Conservation (phyloP, 768 basidiomycete genomes). For the Udeniomyces megalosporus region DNA sequence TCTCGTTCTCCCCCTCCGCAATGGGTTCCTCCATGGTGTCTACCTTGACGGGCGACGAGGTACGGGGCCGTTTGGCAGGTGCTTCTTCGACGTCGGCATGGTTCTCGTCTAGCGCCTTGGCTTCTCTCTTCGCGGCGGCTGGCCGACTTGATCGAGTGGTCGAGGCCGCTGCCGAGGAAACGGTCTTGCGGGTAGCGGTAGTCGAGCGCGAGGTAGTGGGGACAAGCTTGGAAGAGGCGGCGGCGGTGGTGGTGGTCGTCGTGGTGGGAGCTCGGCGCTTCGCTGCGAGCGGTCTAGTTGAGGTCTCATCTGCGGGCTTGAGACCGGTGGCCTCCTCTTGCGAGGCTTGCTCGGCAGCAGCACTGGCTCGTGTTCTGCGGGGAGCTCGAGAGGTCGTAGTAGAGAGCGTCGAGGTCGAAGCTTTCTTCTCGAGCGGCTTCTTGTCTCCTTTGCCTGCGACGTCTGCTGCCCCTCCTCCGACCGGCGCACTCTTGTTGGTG, state of each 20-base stretch:
- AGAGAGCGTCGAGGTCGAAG: neutral
- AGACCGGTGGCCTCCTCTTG: neutral
- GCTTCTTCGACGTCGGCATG: conserved; percentile 1
- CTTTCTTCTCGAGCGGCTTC: conserved; percentile 1
- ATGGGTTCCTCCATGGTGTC: neutral
- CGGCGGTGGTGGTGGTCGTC: neutral
- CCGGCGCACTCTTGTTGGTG: conserved; percentile 27
- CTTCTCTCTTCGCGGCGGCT: neutral
- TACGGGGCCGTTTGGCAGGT: conserved; percentile 12
- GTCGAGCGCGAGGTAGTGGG: neutral
- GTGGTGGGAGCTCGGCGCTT: neutral
- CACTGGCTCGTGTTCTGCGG: conserved; percentile 10
- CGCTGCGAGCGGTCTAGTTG: neutral
- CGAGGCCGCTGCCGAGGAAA: neutral
- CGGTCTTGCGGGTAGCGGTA: neutral
- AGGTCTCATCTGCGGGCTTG: neutral
- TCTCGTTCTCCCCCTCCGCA: neutral
- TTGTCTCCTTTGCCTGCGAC: conserved; percentile 7
- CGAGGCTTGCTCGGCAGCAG: conserved; percentile 10
- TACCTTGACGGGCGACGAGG: conserved; percentile 12
- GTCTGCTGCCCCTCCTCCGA: neutral
- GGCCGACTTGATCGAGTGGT: too few species aligned
- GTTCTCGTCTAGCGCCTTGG: neutral
- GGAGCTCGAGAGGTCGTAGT: neutral
- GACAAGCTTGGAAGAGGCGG: neutral